These are phyloP conservation scores for Stenocarpella maydis DNA, from an alignment of 2,329 filamentous ascomycete genomes.

Conservation along the genomic window DNA sequence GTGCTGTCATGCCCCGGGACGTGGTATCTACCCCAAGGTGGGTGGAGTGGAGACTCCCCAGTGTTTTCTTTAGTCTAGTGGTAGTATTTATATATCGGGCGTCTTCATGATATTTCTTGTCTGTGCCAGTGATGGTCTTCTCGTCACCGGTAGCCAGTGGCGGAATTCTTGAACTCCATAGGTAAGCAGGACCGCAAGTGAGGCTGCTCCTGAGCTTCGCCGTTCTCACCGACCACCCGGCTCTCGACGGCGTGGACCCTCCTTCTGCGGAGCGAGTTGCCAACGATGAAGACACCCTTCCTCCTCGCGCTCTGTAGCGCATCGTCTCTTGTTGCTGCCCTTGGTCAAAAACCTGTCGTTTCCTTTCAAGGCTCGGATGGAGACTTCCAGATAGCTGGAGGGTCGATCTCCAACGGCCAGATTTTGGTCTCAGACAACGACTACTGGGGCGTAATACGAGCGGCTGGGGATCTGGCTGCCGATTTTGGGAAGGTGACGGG, in stretches of 20 bases:
- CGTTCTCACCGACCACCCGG: constrained; percentile 9
- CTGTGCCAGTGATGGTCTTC: neutral
- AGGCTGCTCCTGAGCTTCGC: constrained; percentile 17
- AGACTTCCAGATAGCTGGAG: constrained; percentile 49
- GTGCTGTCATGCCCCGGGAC: constrained; percentile 12
- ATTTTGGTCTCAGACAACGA: constrained; percentile 67
- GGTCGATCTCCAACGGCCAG: constrained; percentile 49
- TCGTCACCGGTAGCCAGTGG: constrained; percentile 5
- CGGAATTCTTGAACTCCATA: neutral
- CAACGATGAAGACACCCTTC: constrained; percentile 29
- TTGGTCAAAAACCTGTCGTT: constrained; percentile 60
- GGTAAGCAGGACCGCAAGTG: constrained; percentile 7
- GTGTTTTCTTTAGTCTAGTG: neutral
- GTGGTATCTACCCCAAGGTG: constrained; percentile 28
- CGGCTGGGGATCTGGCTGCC: constrained; percentile 70
- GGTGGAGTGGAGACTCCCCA: constrained; percentile 20
- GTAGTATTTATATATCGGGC: constrained; percentile 14
- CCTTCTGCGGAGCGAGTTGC: constrained; percentile 12
- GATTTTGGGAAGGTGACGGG: constrained; percentile 79
- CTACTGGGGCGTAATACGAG: constrained; percentile 73
- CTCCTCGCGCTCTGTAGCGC: constrained; percentile 38
- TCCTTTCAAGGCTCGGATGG: constrained; percentile 45
- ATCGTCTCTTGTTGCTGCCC: constrained; percentile 43
- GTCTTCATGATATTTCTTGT: neutral
- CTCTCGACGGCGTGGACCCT: neutral